Evolutionary conservation across 2,329 filamentous ascomycete genomes (phyloP), one percentile per base, ranked within the genome.

Genomic region (Fusarium torreyae): DNA sequence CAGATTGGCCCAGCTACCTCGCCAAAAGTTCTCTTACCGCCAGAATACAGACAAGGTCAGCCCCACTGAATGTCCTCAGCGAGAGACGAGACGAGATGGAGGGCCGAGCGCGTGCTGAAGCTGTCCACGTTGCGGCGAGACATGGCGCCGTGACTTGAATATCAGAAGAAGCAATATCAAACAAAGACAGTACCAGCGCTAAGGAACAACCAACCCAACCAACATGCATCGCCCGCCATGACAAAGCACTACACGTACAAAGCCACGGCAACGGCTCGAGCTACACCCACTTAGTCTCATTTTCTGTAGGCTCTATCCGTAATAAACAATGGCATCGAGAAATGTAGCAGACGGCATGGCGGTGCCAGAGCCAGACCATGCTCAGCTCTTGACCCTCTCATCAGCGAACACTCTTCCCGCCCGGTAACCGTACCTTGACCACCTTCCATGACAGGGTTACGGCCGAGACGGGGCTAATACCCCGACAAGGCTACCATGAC

Each of bases 381-480:
- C 51, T 70, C 68, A 68, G 66, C 69, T 63, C 59, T 60, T 56
- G 45, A 68, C 56, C 49, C 39, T 53, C 60, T 63, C 46, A 53
- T 73, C 58, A 64, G 61, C 52, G 48, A 55, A 65, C 45, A 36
- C 31, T 65, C 40, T 46, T 65, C 42, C 56, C 51, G 52, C 52
- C 39, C 45, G 60, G 48, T 65, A 52, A 45, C 45, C 40, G 36
- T 65, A 65, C 31, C 63, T 72, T 73, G 55, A 66, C 57, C 72
- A 74, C 68, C 72, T 74, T 74, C 72, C 72, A 63, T 73, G 72
- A 70, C 72, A 74, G 66, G 72, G 72, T 74, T 73, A 74, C 61
- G 66, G 69, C 70, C 60, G 58, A 66, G 72, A 74, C 70, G 71
- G 72, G 69, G 66, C 66, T 69, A 62, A 54, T 68, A 70, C 60